phyloP scores from a whole-genome alignment of 2,329 filamentous ascomycete species.

The Pezicula radicicola region DNA sequence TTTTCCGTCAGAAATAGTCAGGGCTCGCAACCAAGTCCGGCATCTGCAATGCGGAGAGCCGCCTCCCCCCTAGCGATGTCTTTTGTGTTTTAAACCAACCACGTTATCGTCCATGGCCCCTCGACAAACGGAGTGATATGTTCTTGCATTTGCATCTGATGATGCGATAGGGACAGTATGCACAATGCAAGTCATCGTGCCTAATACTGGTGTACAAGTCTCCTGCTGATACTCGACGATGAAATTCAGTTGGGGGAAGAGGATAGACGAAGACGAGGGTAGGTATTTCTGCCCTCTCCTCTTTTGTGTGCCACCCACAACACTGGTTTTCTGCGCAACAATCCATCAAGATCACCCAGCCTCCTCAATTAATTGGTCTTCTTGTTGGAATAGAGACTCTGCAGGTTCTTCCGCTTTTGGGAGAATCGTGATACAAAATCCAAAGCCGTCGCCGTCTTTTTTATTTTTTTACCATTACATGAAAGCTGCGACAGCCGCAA shows the following conservation, averaged over 20 bases:
- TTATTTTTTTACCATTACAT: background rate
- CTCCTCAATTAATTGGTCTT: too few species aligned
- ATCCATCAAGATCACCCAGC: too few species aligned
- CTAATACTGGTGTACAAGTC: constrained; percentile 8
- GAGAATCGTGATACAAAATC: background rate
- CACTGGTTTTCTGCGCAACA: too few species aligned
- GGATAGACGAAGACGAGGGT: background rate
- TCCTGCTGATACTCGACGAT: constrained; percentile 21
- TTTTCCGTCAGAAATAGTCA: constrained; percentile 13
- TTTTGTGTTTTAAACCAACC: constrained; percentile 21
- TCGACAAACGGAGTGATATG: constrained; percentile 23
- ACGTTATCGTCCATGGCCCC: constrained; percentile 24
- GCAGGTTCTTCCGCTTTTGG: background rate
- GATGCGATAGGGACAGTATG: constrained; percentile 13
- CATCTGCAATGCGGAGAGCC: constrained; percentile 19
- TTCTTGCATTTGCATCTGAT: constrained; percentile 3
- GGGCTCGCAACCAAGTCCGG: constrained; percentile 16
- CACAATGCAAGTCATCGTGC: constrained; percentile 15
- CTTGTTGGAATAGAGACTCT: too few species aligned
- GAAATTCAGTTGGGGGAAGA: constrained; percentile 9
- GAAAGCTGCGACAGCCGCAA: constrained; percentile 18
- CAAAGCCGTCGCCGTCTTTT: background rate
- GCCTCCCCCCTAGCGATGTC: constrained; percentile 16
- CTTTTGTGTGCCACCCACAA: too few species aligned
- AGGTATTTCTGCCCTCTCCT: background rate